These are phyloP conservation scores for Spathaspora arborariae DNA, from an alignment of 805 yeast genomes.

Conservation along the genomic window DNA sequence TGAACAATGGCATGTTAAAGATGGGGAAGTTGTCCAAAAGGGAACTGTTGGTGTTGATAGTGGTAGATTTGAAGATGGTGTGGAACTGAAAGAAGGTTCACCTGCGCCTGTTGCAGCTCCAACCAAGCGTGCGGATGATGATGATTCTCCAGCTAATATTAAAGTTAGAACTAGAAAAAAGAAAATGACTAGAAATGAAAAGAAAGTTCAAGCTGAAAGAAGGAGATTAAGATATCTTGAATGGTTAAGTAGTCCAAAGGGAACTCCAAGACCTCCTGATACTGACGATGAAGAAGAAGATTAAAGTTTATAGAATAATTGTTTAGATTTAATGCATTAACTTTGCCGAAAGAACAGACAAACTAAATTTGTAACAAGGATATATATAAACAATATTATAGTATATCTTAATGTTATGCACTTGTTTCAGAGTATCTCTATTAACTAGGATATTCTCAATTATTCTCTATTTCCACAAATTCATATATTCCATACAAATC, in stretches of 20 bases:
- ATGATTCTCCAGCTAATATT: constrained; percentile 93
- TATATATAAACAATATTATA: no score
- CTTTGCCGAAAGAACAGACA: not conserved
- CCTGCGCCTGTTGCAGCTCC: constrained; percentile 39
- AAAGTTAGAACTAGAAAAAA: constrained; percentile 90
- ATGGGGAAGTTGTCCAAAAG: constrained; percentile 83
- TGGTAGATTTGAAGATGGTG: constrained; percentile 79
- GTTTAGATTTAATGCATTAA: not conserved
- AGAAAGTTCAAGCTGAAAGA: constrained; percentile 87
- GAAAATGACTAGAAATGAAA: constrained; percentile 96
- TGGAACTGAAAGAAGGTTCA: constrained; percentile 43
- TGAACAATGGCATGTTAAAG: constrained; percentile 96
- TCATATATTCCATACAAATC: no score
- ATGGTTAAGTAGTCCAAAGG: constrained; percentile 96
- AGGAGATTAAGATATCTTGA: constrained; percentile 91
- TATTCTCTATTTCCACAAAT: no score
- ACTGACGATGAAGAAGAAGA: constrained; percentile 84
- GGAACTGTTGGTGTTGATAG: constrained; percentile 74
- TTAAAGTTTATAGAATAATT: constrained; percentile 1
- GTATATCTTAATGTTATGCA: no score
- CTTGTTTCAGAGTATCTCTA: no score
- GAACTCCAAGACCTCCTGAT: constrained; percentile 92
- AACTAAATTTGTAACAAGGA: no score
- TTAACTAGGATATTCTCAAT: no score
- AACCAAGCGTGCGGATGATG: constrained; percentile 54